Percentiles rank a stretch among this genome's conserved stretches.
phyloP scores from a whole-genome alignment of 768 basidiomycete species.

The Pleurotus tuber-regium region DNA sequence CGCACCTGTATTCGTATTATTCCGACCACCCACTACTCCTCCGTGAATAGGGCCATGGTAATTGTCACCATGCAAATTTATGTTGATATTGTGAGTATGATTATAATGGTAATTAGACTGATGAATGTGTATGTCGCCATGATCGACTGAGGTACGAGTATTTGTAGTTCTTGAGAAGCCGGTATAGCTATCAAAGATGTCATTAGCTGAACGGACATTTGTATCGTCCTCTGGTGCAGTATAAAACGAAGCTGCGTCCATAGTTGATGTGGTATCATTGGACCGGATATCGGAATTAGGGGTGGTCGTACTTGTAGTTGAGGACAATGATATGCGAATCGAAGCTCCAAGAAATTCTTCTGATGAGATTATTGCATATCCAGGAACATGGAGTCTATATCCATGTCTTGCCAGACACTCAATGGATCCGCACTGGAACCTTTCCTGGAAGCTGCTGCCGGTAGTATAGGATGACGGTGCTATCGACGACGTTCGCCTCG shows the following conservation, averaged over 20 bases:
- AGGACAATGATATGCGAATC: background rate
- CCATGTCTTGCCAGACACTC: background rate
- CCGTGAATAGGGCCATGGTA: constrained; percentile 7
- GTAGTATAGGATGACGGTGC: background rate
- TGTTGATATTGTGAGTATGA: background rate
- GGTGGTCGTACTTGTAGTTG: too few species aligned
- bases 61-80: constrained; percentile 5
- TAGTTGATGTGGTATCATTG: too few species aligned
- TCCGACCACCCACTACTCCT: constrained; percentile 8
- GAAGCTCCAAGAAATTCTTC: background rate
- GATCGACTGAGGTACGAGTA: too few species aligned
- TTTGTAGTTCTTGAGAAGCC: too few species aligned
- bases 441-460: background rate
- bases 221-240: too few species aligned
- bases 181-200: too few species aligned
- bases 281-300: too few species aligned
- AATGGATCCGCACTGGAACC: background rate
- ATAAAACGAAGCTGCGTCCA: too few species aligned
- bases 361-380: background rate
- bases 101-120: background rate
- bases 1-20: background rate
- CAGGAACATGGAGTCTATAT: background rate
- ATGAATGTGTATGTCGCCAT: too few species aligned
- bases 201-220: too few species aligned
- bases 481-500: background rate